A percentile compares a stretch with the other conserved stretches of the same genome.
phyloP scores from a whole-genome alignment of 192 early-diverging fungal species.

The Blastocladiella britannica region DNA sequence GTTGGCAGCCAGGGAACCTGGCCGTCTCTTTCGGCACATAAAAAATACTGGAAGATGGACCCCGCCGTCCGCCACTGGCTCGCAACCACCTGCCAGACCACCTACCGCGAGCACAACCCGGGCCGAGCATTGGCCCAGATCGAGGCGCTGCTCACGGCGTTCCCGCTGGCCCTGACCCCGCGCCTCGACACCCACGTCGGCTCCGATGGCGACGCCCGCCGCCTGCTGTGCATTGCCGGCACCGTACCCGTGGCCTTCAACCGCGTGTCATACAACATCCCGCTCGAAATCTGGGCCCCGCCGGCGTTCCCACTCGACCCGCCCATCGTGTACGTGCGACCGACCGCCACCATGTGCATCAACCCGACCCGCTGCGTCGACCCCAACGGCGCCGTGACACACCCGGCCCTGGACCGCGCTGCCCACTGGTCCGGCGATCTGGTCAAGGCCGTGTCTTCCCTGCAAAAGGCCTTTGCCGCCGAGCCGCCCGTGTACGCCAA shows the following conservation, averaged over 20 bases:
- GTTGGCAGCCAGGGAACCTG: too few species aligned
- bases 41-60: too few species aligned
- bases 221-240: conserved; percentile 64
- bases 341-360: conserved; percentile 72
- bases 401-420: conserved; percentile 61
- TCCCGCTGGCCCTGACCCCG: too few species aligned
- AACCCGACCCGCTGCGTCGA: conserved; percentile 67
- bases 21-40: too few species aligned
- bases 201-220: conserved; percentile 21
- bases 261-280: conserved; percentile 71
- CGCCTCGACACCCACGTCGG: background rate
- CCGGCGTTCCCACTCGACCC: conserved; percentile 54
- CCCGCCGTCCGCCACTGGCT: too few species aligned
- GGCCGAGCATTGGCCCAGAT: too few species aligned
- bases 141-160: too few species aligned
- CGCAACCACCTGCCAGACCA: too few species aligned
- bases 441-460: conserved; percentile 29
- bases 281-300: conserved; percentile 73
- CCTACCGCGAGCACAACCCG: too few species aligned
- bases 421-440: conserved; percentile 17
- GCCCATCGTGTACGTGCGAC: conserved; percentile 67
- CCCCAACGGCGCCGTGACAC: conserved; percentile 53
- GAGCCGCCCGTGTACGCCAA: conserved; percentile 57
- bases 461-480: conserved; percentile 46
- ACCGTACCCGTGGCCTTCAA: conserved; percentile 71